Evolutionary conservation across 2,329 filamentous ascomycete genomes (phyloP), one percentile per base, ranked within the genome.

Genomic region (Calonectria montana): DNA sequence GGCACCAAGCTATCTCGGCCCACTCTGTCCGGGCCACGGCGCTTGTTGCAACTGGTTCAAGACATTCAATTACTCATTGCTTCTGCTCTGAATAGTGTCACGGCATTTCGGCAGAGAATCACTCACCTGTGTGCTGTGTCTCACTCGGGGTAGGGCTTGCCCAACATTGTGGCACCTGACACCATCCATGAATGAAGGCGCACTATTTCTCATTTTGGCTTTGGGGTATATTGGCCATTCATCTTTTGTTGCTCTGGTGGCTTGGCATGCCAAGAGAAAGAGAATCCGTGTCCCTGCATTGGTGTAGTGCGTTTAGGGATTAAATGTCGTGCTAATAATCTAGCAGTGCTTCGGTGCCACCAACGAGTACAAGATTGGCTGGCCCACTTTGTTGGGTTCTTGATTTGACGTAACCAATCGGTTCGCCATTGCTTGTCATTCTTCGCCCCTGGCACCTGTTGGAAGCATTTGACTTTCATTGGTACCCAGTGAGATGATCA

Each of bases 341-440:
- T 15, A 59, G 21, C 15, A 39, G 53, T 27, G 53, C 39, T 59
- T 59, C 25, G 53, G 21, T 57, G 31, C 53, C 35, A 35, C n/a
- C 53, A 37, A 35, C 4, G 37, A 59, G 37, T 59, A 21, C 29
- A 35, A 59, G 31, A 59, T 59, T 59, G 53, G 53, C 35, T 39
- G 53, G 53, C 18, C 53, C 53, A 59, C 53, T 35, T 35, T 55
- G 50, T 10, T 9, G 21, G 50, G 41, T 39, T 37, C 21, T 21
- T 55, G 29, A 41, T 35, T 23, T 21, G 2, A 48, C 27, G 37
- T 31, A 18, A 21, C 65, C 48, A 68, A 68, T 68, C 8, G 48
- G 39, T 41, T 48, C 23, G 35, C 25, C 10, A 15, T 47, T 53
- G 65, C 48, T 31, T 61, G 69, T 65, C 59, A 71, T 68, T 50